Evolutionary conservation across 495 filamentous ascomycete genomes (phyloP).

Genomic region (Cercophora sp.): DNA sequence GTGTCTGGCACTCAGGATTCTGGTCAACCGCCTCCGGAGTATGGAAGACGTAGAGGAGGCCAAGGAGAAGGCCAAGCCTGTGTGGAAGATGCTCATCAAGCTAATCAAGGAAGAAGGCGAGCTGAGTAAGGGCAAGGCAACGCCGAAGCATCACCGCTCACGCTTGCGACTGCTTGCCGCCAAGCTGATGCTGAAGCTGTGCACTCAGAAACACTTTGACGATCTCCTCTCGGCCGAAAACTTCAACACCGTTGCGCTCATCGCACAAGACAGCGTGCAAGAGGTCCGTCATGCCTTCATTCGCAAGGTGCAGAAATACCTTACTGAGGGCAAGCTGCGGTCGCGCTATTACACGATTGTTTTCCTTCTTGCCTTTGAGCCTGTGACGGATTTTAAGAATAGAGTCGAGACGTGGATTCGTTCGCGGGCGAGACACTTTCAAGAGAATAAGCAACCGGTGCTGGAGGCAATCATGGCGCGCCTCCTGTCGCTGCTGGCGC

Average conservation of each 20-base stretch:
- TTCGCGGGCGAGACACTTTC: conserved; percentile 60
- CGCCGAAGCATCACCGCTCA: conserved; percentile 68
- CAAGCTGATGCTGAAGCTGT: conserved; percentile 79
- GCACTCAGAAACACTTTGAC: conserved; percentile 68
- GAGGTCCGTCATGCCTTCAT: conserved; percentile 76
- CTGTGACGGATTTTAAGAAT: conserved; percentile 59
- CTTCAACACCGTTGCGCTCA: conserved; percentile 75
- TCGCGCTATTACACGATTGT: conserved; percentile 80
- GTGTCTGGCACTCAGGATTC: conserved; percentile 78
- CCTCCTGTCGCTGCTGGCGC: conserved; percentile 80
- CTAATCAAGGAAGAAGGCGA: conserved; percentile 74
- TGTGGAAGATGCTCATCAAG: conserved; percentile 73
- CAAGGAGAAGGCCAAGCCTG: conserved; percentile 59
- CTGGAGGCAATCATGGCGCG: conserved; percentile 86
- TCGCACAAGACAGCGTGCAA: conserved; percentile 71
- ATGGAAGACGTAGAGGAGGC: conserved; percentile 56
- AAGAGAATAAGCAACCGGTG: conserved; percentile 52
- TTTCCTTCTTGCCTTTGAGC: conserved; percentile 90
- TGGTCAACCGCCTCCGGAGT: conserved; percentile 81
- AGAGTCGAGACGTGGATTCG: conserved; percentile 84
- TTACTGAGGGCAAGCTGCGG: conserved; percentile 62
- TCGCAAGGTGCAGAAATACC: conserved; percentile 80
- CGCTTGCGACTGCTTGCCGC: conserved; percentile 79
- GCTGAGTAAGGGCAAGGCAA: conserved; percentile 66
- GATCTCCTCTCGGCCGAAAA: conserved; percentile 62